Evolutionary conservation across 2,329 filamentous ascomycete species (phyloP).

Genomic region (Massarina eburnea): DNA sequence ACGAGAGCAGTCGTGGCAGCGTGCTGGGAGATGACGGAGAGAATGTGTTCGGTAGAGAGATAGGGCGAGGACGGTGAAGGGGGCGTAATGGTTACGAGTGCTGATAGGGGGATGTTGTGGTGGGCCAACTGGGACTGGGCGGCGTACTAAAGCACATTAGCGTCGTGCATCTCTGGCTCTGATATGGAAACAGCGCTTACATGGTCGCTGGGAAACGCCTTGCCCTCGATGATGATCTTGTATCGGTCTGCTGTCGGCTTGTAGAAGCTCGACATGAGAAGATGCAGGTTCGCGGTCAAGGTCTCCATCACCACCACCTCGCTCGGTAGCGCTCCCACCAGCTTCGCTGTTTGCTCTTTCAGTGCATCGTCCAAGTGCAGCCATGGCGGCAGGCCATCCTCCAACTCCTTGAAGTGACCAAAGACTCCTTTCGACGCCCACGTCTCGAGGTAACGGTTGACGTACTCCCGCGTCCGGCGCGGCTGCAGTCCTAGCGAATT

Average conservation of each 20-base stretch:
- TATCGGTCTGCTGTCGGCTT: slow-evolving; percentile 64
- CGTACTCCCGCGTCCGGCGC: slow-evolving; percentile 63
- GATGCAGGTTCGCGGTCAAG: slow-evolving; percentile 77
- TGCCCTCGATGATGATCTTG: slow-evolving; percentile 87
- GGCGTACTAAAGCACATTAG: slow-evolving; percentile 63
- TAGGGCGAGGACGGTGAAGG: slow-evolving; percentile 57
- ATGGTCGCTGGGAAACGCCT: slow-evolving; percentile 86
- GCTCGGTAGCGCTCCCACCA: slow-evolving; percentile 71
- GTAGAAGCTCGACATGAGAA: slow-evolving; percentile 85
- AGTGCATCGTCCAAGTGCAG: slow-evolving; percentile 77
- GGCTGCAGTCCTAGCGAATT: slow-evolving; percentile 89
- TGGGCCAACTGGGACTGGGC: slow-evolving; percentile 80
- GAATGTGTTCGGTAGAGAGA: slow-evolving; percentile 70
- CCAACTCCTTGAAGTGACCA: slow-evolving; percentile 74
- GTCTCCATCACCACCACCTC: slow-evolving; percentile 91
- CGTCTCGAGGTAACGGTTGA: slow-evolving; percentile 74
- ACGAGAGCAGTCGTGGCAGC: slow-evolving; percentile 72
- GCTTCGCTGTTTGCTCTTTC: slow-evolving; percentile 66
- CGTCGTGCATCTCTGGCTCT: neutral
- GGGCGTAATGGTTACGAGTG: slow-evolving; percentile 72
- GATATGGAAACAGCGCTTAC: slow-evolving; percentile 43
- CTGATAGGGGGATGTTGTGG: slow-evolving; percentile 63
- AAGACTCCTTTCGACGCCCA: slow-evolving; percentile 85
- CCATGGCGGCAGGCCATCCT: slow-evolving; percentile 71
- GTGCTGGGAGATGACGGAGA: slow-evolving; percentile 73